Base-by-base conservation (phyloP, 495 filamentous ascomycete genomes). In the Tuber brumale region DNA sequence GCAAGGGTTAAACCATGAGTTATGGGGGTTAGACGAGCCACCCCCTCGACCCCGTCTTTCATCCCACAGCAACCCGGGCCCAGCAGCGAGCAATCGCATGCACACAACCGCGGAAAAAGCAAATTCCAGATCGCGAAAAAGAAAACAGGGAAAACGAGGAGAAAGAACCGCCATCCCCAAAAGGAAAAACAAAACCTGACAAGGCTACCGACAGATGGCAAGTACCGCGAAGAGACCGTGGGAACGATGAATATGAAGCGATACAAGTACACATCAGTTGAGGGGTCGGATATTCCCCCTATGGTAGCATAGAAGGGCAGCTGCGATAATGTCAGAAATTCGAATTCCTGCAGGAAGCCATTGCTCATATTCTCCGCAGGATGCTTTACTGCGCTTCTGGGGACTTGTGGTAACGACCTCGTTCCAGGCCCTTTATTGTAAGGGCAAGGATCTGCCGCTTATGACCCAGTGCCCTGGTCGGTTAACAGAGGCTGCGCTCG, bases 61-160 rank as follows among this genome's bases (percentile, higher is more conserved):
- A 66, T 35, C 57, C 57, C 27, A 66, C 51, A 14, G 51, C 51
- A 57, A n/a, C 51, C 27, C n/a, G n/a, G 51, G 51, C 51, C 51
- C 27, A 66, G 3, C 51, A 35, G 43, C 16, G 46, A 27, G 51
- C 43, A n/a, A 75, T 70, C 41, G 21, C 46, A 74, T 76, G 70
- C 74, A 74, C 19, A 71, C 44, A 48, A 31, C 42, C 43, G 70
- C 19, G 3, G 39, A 76, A 48, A 76, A 76, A 77, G 69, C 44
- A 75, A 41, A 45, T 77, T 35, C 21, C 6, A 72, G 74, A 77
- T 77, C 76, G 73, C 23, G 61, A 76, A 69, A 45, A 48, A 71
- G 66, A 23, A 41, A 51, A 70, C 39, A 41, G 35, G 57, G 21
- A 39, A 74, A 70, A 76, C 57, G 27, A 35, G 27, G 57, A 66